Evolutionary conservation across 305 asterid species (phyloP), one percentile per base, ranked within the genome.

Genomic region (Fraxinus sp.): DNA sequence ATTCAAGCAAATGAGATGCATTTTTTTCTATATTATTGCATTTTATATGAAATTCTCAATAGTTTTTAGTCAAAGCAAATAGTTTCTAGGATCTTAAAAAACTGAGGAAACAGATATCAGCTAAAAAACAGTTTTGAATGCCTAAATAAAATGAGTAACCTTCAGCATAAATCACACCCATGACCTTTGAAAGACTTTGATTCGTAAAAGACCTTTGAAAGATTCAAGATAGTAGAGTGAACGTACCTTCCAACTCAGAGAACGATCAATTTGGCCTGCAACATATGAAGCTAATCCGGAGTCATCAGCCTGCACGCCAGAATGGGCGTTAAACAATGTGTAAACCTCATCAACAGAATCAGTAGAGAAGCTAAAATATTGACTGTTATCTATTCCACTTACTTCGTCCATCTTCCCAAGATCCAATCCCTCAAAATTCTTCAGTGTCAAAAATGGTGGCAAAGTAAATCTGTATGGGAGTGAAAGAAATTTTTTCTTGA

Each of bases 201-300:
- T 57, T 55, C 9, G 22, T 55, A 28, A 68, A 68, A 68, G 14
- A 3, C 16, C 20, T 64, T 64, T 26, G 5, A 64, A 20, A 64
- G 16, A 64, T 64, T 26, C n/a, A 66, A 14, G 35, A 66, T 62
- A 22, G 71, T 7, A 9, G 16, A 62, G 14, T 62, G 14, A 66
- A 5, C 57, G 4, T 85, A 93, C 97, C 94, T 93, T 87, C 97
- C 96, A 91, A 84, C 96, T 93, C 86, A 93, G 85, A 73, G 98
- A 84, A 79, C 98, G 98, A 87, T 95, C 98, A 86, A 93, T 86
- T 88, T 93, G 98, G 81, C 98, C 94, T 49, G 97, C 97, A 82
- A 95, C 98, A 64, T 95, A 95, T 22, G 96, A 91, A 85, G 98
- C 97, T 75, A 95, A 89, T 82, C 98, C 99, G 84, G 98, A 95